A percentile compares a stretch with the other conserved stretches of the same genome.
Conservation (phyloP, 2,329 filamentous ascomycete genomes). For the Helotiales sp. region DNA sequence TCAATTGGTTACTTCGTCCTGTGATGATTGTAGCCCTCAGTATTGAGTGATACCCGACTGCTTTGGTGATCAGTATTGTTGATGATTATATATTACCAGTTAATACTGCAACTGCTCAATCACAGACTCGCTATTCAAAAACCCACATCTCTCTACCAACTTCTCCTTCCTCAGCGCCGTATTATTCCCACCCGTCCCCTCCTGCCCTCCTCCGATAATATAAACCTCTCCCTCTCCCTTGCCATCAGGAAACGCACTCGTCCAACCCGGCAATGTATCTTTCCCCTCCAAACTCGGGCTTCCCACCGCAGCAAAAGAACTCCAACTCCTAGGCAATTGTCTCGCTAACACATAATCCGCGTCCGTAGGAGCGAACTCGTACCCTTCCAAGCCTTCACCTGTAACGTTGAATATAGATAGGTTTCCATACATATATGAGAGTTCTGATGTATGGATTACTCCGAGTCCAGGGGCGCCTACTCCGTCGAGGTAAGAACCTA, state of each 20-base stretch:
- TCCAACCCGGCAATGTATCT: slow-evolving; percentile 43
- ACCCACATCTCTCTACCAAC: slow-evolving; percentile 47
- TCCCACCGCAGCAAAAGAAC: slow-evolving; percentile 44
- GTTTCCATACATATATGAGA: slow-evolving; percentile 52
- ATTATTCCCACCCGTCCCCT: slow-evolving; percentile 44
- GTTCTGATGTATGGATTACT: slow-evolving; percentile 52
- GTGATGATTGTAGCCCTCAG: too few species aligned
- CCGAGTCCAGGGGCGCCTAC: slow-evolving; percentile 42
- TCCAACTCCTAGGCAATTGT: slow-evolving; percentile 48
- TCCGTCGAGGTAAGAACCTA: slow-evolving; percentile 43
- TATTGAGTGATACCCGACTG: too few species aligned
- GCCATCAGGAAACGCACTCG: slow-evolving; percentile 36
- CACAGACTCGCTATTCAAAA: slow-evolving; percentile 40
- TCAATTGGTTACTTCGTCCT: too few species aligned
- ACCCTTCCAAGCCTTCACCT: slow-evolving; percentile 23
- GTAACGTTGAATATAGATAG: slow-evolving; percentile 44
- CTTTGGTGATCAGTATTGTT: too few species aligned
- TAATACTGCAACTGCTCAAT: slow-evolving; percentile 38
- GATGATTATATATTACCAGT: too few species aligned
- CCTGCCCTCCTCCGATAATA: slow-evolving; percentile 45
- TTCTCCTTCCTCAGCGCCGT: slow-evolving; percentile 40
- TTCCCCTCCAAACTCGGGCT: slow-evolving; percentile 34
- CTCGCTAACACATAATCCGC: slow-evolving; percentile 42
- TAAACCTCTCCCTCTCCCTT: slow-evolving; percentile 37
- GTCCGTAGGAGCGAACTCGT: slow-evolving; percentile 37